A percentile compares a stretch with the other conserved stretches of the same genome.
These are phyloP conservation scores for Cadophora malorum DNA, from an alignment of 2,329 filamentous ascomycete genomes.

Conservation along the genomic window DNA sequence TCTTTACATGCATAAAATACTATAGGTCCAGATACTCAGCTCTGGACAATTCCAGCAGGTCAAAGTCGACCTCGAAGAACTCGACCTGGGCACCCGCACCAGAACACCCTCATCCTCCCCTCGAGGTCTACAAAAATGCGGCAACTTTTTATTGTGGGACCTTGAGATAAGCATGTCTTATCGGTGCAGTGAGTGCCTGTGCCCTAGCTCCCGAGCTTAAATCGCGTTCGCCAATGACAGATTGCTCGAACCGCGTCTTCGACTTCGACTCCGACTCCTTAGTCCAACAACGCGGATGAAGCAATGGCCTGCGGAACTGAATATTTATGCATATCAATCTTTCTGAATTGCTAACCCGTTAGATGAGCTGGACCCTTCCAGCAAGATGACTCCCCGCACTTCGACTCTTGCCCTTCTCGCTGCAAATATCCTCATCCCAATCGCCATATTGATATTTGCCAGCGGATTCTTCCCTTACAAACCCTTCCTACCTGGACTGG, in stretches of 20 bases:
- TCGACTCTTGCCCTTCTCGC: slow-evolving; percentile 55
- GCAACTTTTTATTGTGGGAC: slow-evolving; percentile 11
- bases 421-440: slow-evolving; percentile 79
- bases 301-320: slow-evolving; percentile 33
- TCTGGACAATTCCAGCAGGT: background rate
- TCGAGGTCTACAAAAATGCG: background rate
- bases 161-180: slow-evolving; percentile 18
- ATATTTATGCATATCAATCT: background rate
- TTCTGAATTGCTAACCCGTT: slow-evolving; percentile 20
- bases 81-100: too few species aligned
- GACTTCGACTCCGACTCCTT: background rate
- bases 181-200: background rate
- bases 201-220: background rate
- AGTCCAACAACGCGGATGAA: background rate
- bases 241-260: slow-evolving; percentile 30
- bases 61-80: too few species aligned
- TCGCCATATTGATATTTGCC: slow-evolving; percentile 79
- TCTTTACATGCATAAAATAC: background rate
- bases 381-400: slow-evolving; percentile 39
- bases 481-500: slow-evolving; percentile 85
- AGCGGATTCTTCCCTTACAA: slow-evolving; percentile 98
- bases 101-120: too few species aligned
- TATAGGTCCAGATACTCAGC: background rate
- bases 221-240: slow-evolving; percentile 31
- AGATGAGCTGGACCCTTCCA: slow-evolving; percentile 22